Evolutionary conservation across 352 stramenopile genomes (phyloP).

Genomic region (Phytophthora rubi): DNA sequence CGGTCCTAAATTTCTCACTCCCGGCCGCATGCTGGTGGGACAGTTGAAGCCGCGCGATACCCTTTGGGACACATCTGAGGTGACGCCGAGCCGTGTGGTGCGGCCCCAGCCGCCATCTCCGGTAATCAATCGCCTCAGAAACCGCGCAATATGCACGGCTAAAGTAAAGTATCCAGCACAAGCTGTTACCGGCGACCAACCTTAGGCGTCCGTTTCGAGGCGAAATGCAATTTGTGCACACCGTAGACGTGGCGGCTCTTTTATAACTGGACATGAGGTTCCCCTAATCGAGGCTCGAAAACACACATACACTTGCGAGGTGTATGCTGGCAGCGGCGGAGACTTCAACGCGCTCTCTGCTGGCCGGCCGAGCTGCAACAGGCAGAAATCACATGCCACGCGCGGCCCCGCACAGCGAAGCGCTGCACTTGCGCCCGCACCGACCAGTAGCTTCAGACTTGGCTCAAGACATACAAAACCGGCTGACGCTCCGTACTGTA

Average conservation of each 20-base stretch:
- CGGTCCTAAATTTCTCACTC: constrained; percentile 28
- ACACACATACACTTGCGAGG: constrained; percentile 37
- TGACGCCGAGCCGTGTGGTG: neutral
- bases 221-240: constrained; percentile 23
- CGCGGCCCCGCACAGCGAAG: neutral
- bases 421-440: neutral
- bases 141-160: neutral
- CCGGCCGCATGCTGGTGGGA: constrained; percentile 21
- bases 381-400: neutral
- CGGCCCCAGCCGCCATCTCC: neutral
- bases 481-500: constrained; percentile 25
- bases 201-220: constrained; percentile 33
- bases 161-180: neutral
- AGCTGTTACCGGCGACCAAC: constrained; percentile 12
- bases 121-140: neutral
- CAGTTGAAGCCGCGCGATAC: constrained; percentile 14
- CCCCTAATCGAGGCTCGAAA: constrained; percentile 11
- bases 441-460: neutral
- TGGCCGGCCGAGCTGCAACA: neutral
- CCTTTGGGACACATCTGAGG: neutral
- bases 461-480: constrained; percentile 20
- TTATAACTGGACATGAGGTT: constrained; percentile 24
- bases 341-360: constrained; percentile 27
- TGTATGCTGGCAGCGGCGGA: constrained; percentile 13
- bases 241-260: constrained; percentile 4